A percentile compares a stretch with the other conserved stretches of the same genome.
These are phyloP conservation scores for Withania somnifera DNA, from an alignment of 305 asterid species.

Conservation along the genomic window DNA sequence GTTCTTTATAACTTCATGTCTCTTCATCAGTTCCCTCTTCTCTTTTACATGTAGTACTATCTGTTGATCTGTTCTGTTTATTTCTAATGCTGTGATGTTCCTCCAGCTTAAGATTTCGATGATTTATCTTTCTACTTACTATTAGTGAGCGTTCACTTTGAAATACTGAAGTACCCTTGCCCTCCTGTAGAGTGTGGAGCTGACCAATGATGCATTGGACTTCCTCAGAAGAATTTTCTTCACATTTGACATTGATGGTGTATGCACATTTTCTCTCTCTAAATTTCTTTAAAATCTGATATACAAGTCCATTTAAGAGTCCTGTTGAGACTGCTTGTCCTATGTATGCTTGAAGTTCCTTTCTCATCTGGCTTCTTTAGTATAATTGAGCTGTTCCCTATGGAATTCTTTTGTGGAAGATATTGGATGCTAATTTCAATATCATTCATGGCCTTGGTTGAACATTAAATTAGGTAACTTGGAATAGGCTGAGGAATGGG, in stretches of 20 bases:
- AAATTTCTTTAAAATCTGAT: not conserved
- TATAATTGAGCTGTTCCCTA: not conserved
- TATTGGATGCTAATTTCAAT: not conserved
- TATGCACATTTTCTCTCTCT: constrained; percentile 22
- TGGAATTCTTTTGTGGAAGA: not conserved
- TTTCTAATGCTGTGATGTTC: not conserved
- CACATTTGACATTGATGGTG: constrained; percentile 76
- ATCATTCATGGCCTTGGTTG: not conserved
- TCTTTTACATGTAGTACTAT: not conserved
- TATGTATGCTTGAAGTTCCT: not conserved
- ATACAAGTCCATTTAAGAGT: not conserved
- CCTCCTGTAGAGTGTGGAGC: constrained; percentile 80
- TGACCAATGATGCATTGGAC: constrained; percentile 75
- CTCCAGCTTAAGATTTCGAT: not conserved
- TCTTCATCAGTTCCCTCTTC: not conserved
- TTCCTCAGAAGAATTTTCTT: constrained; percentile 61
- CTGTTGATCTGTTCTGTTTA: not conserved
- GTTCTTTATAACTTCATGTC: not conserved
- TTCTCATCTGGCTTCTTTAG: not conserved
- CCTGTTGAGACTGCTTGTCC: not conserved
- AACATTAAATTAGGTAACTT: not conserved
- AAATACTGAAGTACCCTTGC: constrained; percentile 17
- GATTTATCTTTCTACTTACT: not conserved
- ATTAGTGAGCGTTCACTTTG: not conserved
- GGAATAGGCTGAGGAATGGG: not conserved